phyloP scores from a whole-genome alignment of 2,329 filamentous ascomycete genomes.

The Ophiostoma triangulosporum region DNA sequence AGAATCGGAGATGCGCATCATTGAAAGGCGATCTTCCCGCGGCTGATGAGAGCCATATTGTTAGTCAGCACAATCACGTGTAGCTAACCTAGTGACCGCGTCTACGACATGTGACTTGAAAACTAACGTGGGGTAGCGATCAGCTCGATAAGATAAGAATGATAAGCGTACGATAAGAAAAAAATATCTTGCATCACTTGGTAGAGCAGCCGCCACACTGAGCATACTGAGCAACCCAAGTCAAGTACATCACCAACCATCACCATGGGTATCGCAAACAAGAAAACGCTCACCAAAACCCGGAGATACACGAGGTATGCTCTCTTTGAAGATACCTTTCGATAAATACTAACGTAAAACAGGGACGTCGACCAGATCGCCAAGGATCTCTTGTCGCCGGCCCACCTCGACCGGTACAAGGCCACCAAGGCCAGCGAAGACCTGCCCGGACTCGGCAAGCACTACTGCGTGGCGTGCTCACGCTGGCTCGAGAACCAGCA shows the following conservation, averaged over 20 bases:
- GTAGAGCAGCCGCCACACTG: background rate
- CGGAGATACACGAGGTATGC: slow-evolving; percentile 54
- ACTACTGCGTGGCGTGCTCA: slow-evolving; percentile 85
- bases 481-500: slow-evolving; percentile 88
- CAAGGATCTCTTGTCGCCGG: slow-evolving; percentile 62
- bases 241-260: background rate
- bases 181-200: background rate
- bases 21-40: too few relatives aligned
- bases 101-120: too few relatives aligned
- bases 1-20: too few relatives aligned
- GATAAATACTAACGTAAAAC: slow-evolving; percentile 3
- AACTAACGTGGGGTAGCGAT: too few relatives aligned
- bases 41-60: too few relatives aligned
- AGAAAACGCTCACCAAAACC: slow-evolving; percentile 59
- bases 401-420: slow-evolving; percentile 69
- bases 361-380: slow-evolving; percentile 91
- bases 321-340: background rate
- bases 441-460: slow-evolving; percentile 69
- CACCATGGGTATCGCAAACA: slow-evolving; percentile 54
- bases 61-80: too few relatives aligned
- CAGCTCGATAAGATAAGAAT: background rate
- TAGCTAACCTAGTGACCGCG: too few relatives aligned
- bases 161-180: slow-evolving; percentile 1
- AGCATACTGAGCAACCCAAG: too few relatives aligned
- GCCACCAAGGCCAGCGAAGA: slow-evolving; percentile 71